phyloP scores from a whole-genome alignment of 2,329 filamentous ascomycete species.

The Aureobasidium sp. region DNA sequence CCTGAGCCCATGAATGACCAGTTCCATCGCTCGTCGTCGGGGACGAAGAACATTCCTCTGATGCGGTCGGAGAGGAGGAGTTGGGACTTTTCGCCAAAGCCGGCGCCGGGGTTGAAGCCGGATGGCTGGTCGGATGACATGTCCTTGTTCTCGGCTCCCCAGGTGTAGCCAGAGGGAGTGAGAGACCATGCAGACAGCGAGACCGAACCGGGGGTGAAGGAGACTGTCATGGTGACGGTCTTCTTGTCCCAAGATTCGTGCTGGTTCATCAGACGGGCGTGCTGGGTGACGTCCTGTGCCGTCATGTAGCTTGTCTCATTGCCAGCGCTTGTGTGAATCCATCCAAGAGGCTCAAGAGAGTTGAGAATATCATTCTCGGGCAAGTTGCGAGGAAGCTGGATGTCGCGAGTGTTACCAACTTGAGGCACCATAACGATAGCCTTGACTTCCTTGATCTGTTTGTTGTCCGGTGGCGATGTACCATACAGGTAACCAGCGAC shows the following conservation, averaged over 20 bases:
- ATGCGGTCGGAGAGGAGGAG: constrained; percentile 88
- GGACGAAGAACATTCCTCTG: constrained; percentile 91
- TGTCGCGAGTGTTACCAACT: constrained; percentile 84
- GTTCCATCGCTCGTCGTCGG: constrained; percentile 87
- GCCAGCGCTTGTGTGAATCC: constrained; percentile 92
- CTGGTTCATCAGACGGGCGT: constrained; percentile 79
- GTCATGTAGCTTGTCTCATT: constrained; percentile 97
- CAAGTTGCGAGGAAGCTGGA: constrained; percentile 81
- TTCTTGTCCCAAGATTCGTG: constrained; percentile 80
- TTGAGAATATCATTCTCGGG: constrained; percentile 89
- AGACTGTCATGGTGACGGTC: constrained; percentile 89
- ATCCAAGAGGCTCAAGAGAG: constrained; percentile 78
- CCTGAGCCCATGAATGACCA: constrained; percentile 95
- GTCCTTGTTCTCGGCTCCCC: constrained; percentile 95
- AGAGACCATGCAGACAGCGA: constrained; percentile 90
- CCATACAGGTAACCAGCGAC: constrained; percentile 95
- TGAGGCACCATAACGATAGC: constrained; percentile 98
- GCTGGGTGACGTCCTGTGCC: constrained; percentile 86
- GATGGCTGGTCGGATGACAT: constrained; percentile 85
- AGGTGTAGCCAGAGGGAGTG: constrained; percentile 87
- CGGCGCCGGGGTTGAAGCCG: constrained; percentile 68
- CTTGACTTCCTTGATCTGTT: constrained; percentile 92
- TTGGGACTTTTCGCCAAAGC: constrained; percentile 93
- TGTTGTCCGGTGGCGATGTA: constrained; percentile 84
- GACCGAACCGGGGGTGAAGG: constrained; percentile 93